Evolutionary conservation across 371 early-diverging fungal genomes (phyloP), one percentile per base, ranked within the genome.

Genomic region (Synchytrium microbalum): DNA sequence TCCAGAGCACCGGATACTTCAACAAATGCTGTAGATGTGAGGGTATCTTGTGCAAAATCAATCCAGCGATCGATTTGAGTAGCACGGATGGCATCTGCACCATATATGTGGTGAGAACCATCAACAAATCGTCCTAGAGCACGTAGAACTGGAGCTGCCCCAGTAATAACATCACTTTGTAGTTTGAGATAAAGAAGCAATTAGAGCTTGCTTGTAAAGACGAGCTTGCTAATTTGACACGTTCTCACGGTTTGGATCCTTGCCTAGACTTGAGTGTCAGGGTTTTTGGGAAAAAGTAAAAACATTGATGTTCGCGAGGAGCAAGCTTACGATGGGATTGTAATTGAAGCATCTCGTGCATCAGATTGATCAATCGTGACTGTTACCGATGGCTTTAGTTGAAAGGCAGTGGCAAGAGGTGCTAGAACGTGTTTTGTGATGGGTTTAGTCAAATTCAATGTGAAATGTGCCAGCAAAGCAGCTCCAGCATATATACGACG

Each of bases 1-100:
- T 65, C 66, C 52, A 77, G 71, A 2, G 83, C 82, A 26, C 68
- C 78, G 59, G 86, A 85, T 53, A 92, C 74, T 16, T 79, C 75
- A 80, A 88, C 89, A 75, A 88, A 91, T 66, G 89, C 88, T 52
- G 77, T 62, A n/a, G 80, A 69, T 52, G 74, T 70, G 54, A 92
- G 70, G 59, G 76, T 78, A 65, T 76, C 76, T 58, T 78, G 78
- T 46, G 83, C 78, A 75, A 81, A 85, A 74, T 86, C 86, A 28
- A 73, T 24, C 76, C 76, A 76, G 64, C 67, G 71, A 66, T 76
- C 76, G 54, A 59, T 33, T 29, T 59, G 30, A 55, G 56, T 28
- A 55, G 56, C 23, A 8, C 56, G 56, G 13, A 55, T 28, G 56
- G 56, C 56, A 55, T 55, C 24, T 8, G 5, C 24, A 8, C 56